Evolutionary conservation across 106 monocot genomes (phyloP).

Genomic region (Dendrobium catenatum): DNA sequence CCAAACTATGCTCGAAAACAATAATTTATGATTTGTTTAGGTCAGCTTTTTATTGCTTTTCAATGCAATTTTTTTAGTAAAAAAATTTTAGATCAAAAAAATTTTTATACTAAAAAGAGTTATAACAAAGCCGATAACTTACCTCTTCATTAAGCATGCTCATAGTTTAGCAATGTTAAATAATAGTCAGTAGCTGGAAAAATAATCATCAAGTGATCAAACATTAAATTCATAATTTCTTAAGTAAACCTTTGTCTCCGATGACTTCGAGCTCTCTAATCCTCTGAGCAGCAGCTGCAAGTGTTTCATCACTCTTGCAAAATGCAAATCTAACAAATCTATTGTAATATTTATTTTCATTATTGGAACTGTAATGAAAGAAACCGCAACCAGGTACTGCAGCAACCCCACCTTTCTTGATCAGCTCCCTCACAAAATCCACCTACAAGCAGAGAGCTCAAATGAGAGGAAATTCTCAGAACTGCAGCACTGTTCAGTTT

Average conservation of each 20-base stretch:
- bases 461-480: background rate
- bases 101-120: no score
- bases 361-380: constrained; percentile 33
- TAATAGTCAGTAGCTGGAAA: no score
- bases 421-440: constrained; percentile 65
- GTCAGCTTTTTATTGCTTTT: no score
- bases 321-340: constrained; percentile 77
- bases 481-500: no score
- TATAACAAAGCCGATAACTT: no score
- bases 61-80: no score
- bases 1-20: no score
- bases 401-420: constrained; percentile 63
- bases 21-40: no score
- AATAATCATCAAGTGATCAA: no score
- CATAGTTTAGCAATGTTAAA: no score
- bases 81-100: no score
- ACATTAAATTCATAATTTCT: background rate
- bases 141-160: no score
- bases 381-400: constrained; percentile 86
- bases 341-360: constrained; percentile 17
- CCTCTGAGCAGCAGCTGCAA: constrained; percentile 47
- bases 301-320: constrained; percentile 71
- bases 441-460: constrained; percentile 36
- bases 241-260: background rate
- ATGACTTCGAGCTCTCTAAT: constrained; percentile 18